phyloP scores from a whole-genome alignment of 2,329 filamentous ascomycete genomes.

The Cladobotryum mycophilum region DNA sequence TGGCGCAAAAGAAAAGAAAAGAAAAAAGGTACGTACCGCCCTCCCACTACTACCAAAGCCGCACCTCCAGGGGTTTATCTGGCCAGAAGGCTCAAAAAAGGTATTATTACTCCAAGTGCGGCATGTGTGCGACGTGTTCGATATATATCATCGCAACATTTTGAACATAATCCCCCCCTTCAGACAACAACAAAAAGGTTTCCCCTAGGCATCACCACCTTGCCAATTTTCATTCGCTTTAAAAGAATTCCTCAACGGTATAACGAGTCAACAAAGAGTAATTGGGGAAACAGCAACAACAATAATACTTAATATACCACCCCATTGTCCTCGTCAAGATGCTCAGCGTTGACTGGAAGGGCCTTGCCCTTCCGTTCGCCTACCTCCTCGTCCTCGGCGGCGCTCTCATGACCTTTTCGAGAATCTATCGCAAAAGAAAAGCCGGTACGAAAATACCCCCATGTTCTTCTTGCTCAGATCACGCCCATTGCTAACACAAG shows the following conservation, averaged over 20 bases:
- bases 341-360: conserved; percentile 67
- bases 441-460: conserved; percentile 51
- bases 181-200: background rate
- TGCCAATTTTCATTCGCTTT: background rate
- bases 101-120: background rate
- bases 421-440: conserved; percentile 88
- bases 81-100: conserved; percentile 15
- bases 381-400: conserved; percentile 85
- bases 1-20: no score
- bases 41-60: background rate
- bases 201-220: background rate
- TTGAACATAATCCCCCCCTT: background rate
- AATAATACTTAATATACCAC: background rate
- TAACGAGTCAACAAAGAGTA: background rate
- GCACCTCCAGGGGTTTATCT: conserved; percentile 15
- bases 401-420: conserved; percentile 86
- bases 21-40: conserved; percentile 9
- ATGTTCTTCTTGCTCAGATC: background rate
- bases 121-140: conserved; percentile 13
- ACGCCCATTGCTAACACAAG: conserved; percentile 12
- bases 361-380: conserved; percentile 78
- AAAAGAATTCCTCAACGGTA: background rate
- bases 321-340: conserved; percentile 29
- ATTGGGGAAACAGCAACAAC: background rate
- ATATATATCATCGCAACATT: conserved; percentile 2